A percentile compares a stretch with the other conserved stretches of the same genome.
Evolutionary conservation across 2,329 filamentous ascomycete genomes (phyloP).

Genomic region (Keithomyces neogunnii): DNA sequence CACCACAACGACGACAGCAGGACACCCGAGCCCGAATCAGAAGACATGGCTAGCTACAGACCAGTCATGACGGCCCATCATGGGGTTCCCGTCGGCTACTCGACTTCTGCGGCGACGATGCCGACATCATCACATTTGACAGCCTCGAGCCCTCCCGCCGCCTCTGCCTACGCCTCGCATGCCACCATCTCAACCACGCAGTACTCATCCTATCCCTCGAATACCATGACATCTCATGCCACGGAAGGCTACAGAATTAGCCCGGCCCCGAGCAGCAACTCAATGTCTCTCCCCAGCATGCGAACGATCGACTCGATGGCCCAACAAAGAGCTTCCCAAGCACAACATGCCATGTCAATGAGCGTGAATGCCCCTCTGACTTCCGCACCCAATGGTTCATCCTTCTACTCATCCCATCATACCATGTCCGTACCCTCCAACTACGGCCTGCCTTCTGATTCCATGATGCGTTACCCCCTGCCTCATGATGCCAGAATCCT

Average conservation of each 20-base stretch:
- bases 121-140: slow-evolving; percentile 6
- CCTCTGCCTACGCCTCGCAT: slow-evolving; percentile 12
- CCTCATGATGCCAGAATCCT: slow-evolving; percentile 41
- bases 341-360: slow-evolving; percentile 26
- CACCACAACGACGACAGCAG: slow-evolving; percentile 25
- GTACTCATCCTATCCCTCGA: slow-evolving; percentile 22
- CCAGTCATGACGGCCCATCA: slow-evolving; percentile 12
- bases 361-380: slow-evolving; percentile 24
- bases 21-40: slow-evolving; percentile 18
- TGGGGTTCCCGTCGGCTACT: slow-evolving; percentile 21
- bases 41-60: slow-evolving; percentile 24
- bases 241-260: slow-evolving; percentile 21
- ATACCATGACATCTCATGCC: slow-evolving; percentile 15
- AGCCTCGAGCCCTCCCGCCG: slow-evolving; percentile 6
- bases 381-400: slow-evolving; percentile 22
- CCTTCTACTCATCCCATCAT: slow-evolving; percentile 34
- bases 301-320: slow-evolving; percentile 28
- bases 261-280: slow-evolving; percentile 17
- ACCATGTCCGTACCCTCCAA: slow-evolving; percentile 23
- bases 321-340: slow-evolving; percentile 16
- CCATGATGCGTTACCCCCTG: slow-evolving; percentile 36
- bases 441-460: slow-evolving; percentile 35
- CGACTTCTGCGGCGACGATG: slow-evolving; percentile 5
- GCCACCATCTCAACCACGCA: slow-evolving; percentile 17
- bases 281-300: slow-evolving; percentile 32